Conservation (phyloP, 2,329 filamentous ascomycete genomes). For the Colletotrichum tofieldiae region DNA sequence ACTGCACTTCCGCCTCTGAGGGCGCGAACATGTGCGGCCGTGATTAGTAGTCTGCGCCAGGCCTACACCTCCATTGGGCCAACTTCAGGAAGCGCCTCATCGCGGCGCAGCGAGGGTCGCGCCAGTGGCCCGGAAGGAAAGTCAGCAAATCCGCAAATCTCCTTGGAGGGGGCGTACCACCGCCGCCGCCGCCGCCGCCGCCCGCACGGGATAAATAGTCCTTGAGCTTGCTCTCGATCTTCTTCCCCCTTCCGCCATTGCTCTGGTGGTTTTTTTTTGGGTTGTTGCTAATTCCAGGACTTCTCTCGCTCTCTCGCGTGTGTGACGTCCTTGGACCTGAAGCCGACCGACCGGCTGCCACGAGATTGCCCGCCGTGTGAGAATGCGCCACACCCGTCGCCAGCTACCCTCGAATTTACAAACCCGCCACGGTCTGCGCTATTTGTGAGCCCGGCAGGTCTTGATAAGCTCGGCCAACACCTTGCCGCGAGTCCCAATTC, state of each 20-base stretch:
- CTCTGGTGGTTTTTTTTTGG: neutral
- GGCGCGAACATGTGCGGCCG: neutral
- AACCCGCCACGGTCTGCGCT: neutral
- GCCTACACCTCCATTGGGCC: slow-evolving; percentile 4
- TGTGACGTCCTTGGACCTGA: neutral
- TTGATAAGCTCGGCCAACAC: neutral
- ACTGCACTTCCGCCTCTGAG: neutral
- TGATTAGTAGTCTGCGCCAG: slow-evolving; percentile 10
- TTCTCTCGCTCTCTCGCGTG: neutral
- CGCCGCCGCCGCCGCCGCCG: slow-evolving; percentile 13
- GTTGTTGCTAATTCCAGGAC: neutral
- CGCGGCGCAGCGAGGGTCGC: slow-evolving; percentile 24
- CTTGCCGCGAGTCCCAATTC: neutral
- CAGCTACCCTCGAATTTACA: slow-evolving; percentile 1
- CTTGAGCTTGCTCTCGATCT: neutral
- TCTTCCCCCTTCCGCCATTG: neutral
- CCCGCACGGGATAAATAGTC: neutral
- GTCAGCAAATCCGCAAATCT: slow-evolving; percentile 19
- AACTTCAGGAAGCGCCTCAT: slow-evolving; percentile 29
- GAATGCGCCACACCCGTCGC: slow-evolving; percentile 11
- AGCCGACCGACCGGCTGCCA: neutral
- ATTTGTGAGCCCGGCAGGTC: neutral
- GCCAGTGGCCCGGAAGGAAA: neutral
- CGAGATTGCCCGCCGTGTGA: slow-evolving; percentile 1
- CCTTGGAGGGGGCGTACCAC: slow-evolving; percentile 2